phyloP scores from a whole-genome alignment of 768 basidiomycete genomes.

The Termitomyces sp. region DNA sequence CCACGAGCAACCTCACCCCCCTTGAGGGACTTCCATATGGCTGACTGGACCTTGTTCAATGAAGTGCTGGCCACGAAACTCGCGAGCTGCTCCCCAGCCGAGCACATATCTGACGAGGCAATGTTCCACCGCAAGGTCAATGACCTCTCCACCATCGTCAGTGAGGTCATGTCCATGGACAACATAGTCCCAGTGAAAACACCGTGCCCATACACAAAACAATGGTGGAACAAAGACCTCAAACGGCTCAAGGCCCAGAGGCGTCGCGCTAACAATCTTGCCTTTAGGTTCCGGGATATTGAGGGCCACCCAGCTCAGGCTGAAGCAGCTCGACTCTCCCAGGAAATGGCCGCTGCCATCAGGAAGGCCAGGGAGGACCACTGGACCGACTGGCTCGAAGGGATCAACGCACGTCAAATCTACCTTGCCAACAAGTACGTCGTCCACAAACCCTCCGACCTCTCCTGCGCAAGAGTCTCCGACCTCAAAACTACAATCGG shows the following conservation, averaged over 20 bases:
- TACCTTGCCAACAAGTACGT: too few relatives aligned
- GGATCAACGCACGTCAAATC: too few relatives aligned
- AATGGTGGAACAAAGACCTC: neutral
- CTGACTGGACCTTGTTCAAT: neutral
- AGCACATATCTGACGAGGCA: neutral
- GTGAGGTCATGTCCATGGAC: neutral
- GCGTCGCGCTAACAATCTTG: neutral
- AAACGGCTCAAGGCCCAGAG: neutral
- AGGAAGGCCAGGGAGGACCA: too few relatives aligned
- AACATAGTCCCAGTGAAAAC: neutral
- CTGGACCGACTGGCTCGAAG: too few relatives aligned
- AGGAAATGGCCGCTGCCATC: too few relatives aligned
- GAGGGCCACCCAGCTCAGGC: too few relatives aligned
- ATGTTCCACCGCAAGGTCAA: slow-evolving; percentile 2
- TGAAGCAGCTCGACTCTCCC: too few relatives aligned
- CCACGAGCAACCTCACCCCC: too few relatives aligned
- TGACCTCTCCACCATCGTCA: slow-evolving; percentile 3
- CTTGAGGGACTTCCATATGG: neutral
- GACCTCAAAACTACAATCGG: too few relatives aligned
- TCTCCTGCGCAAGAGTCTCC: too few relatives aligned
- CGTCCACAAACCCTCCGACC: too few relatives aligned
- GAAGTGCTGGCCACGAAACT: slow-evolving; percentile 2
- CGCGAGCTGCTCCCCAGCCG: neutral
- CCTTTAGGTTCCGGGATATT: neutral
- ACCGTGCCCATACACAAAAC: neutral